A percentile compares a stretch with the other conserved stretches of the same genome.
phyloP scores from a whole-genome alignment of 164 flowering plant species.

The Litsea cubeba region DNA sequence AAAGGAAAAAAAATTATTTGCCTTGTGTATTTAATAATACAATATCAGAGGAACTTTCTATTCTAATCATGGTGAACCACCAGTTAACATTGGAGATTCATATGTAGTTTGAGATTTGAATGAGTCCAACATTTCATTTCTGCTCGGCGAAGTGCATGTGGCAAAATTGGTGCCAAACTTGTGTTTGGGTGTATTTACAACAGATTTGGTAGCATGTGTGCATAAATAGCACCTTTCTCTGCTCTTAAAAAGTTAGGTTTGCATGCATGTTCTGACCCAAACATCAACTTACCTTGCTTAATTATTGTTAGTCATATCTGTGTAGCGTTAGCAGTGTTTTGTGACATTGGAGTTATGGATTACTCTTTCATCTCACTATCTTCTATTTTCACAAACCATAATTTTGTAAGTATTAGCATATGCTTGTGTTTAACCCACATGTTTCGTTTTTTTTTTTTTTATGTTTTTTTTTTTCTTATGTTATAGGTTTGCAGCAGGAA shows the following conservation, averaged over 20 bases:
- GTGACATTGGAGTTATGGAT: not conserved
- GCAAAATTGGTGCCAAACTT: not conserved
- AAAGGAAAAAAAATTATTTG: too few species aligned
- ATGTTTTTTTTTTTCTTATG: not conserved
- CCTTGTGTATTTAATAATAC: too few species aligned
- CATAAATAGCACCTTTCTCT: not conserved
- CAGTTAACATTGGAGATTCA: not conserved
- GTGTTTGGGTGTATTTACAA: not conserved
- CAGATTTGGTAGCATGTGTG: not conserved
- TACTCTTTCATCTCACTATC: not conserved
- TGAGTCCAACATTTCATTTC: not conserved
- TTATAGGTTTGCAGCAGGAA: slow-evolving; percentile 93
- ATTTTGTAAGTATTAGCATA: not conserved
- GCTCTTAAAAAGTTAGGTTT: not conserved
- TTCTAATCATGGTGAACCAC: not conserved
- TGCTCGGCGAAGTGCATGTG: not conserved
- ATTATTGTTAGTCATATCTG: not conserved
- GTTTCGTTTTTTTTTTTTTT: not conserved
- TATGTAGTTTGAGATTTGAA: not conserved
- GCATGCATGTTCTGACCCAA: not conserved
- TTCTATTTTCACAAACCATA: not conserved
- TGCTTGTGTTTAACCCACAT: not conserved
- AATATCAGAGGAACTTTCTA: not conserved
- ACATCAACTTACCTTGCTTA: not conserved
- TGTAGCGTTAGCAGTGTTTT: not conserved